Base-by-base conservation (phyloP, 75 land plant genomes). In the Cryptomeria japonica region DNA sequence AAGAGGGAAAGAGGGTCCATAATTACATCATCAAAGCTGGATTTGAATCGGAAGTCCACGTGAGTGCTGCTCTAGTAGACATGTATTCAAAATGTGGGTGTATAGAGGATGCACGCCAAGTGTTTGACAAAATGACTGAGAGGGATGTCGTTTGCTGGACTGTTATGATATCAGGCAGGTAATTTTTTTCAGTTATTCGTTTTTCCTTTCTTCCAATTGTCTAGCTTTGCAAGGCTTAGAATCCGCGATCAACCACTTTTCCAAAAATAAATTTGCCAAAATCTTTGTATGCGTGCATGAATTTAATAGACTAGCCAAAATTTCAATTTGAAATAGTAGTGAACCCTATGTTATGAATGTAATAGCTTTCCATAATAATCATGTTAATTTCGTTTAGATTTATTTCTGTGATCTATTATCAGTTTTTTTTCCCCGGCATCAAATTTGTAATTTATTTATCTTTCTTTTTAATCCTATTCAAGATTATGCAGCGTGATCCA, bases 61-160 rank as follows among this genome's bases (percentile, higher is more conserved):
- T 87, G 34, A 37, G 82, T 19, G 44, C 56, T 70, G 73, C 88
- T 31, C 89, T 89, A 5, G 70, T 89, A 0, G 88, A 86, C 39
- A 87, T 89, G 88, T 89, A 89, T 89, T 88, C 80, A 8, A 61
- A 87, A 64, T 86, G 88, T 47, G 87, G 77, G 25, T 32, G 38
- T 15, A 18, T 89, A 16, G 83, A 47, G 19, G 80, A 73, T 46
- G 89, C 89, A 28, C 68, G 82, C 46, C 61, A 77, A 28, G 80
- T 86, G 79, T 87, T 89, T 46, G 88, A 89, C 53, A 72, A 53
- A 44, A 87, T 89, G 88, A 16, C 89, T 70, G 2, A 46, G 31
- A 39, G 51, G 15, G 76, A 72, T 44, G 78, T 86, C 8, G 89
- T 89, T 42, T 72, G 82, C 46, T 89, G 89, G 88, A 89, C 51